These are phyloP conservation scores for Ulvella scutata DNA, from an alignment of 139 green algal species.

Conservation along the genomic window DNA sequence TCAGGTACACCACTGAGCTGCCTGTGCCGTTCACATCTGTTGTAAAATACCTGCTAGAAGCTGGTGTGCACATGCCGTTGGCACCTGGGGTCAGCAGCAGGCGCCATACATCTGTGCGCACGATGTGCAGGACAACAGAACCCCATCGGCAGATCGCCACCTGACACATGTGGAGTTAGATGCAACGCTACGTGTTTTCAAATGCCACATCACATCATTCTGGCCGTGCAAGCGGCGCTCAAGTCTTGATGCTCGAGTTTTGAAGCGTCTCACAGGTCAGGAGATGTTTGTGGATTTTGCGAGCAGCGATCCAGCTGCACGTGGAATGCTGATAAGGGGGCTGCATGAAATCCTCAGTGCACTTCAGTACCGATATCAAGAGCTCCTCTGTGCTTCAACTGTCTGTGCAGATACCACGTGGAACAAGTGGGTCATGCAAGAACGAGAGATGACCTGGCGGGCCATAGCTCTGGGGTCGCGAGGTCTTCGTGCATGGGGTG, in stretches of 20 bases:
- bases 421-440: background rate
- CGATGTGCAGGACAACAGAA: too few species aligned
- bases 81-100: too few species aligned
- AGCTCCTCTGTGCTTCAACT: background rate
- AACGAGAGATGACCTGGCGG: background rate
- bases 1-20: too few species aligned
- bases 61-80: too few species aligned
- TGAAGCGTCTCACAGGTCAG: background rate
- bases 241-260: background rate
- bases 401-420: background rate
- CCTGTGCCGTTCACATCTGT: too few species aligned
- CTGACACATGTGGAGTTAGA: background rate
- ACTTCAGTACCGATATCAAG: background rate
- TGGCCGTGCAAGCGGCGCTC: background rate
- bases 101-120: too few species aligned
- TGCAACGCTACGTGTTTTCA: background rate
- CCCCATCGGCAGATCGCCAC: too few species aligned
- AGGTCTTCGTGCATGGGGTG: background rate
- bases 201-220: background rate
- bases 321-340: background rate
- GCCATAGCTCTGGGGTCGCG: background rate
- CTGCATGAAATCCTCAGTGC: background rate
- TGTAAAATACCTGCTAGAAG: too few species aligned
- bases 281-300: background rate
- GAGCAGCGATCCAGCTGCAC: background rate